Evolutionary conservation across 176 grass and related monocot genomes (phyloP), one percentile per base, ranked within the genome.

Genomic region (Oryza meyeriana): DNA sequence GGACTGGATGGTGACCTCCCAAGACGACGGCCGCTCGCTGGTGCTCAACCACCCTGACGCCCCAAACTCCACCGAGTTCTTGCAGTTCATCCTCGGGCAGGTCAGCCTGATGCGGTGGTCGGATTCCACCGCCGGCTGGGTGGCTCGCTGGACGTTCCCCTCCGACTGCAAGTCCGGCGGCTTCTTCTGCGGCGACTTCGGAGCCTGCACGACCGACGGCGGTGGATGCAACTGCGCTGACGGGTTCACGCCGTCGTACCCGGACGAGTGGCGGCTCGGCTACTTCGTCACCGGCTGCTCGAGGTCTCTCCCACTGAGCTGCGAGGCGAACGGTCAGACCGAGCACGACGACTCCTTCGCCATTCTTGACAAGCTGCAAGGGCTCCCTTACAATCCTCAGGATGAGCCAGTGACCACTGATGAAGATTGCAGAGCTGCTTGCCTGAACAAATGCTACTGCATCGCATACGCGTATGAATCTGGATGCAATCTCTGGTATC

Each of bases 131-230:
- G 76, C 18, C 25, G 86, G 75, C 5, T 88, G 68, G 50, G 75
- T 88, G 13, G 11, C 79, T 84, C 67, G 29, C 64, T 87, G 83
- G 69, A 79, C 47, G 24, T 89, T 86, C 61, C 75, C 80, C 27
- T 85, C 77, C 14, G 75, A 83, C 22, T 92, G 90, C 33, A 86
- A 86, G 59, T 75, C 83, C 44, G 30, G 76, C 8, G 75, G 39
- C 13, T 87, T 93, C 70, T 85, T 89, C 81, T 89, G 81, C 26
- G 87, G 87, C 4, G 32, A 39, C 30, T 89, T 89, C 14, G 87
- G 87, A 47, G 58, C 30, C 44, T 87, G 79, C 84, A 65, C 17
- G 1, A 40, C 10, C 18, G 14, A 0, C 84, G 47, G 8, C 22
- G 20, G 29, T 22, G 77, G 3, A 47, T 93, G 91, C 45, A 1